Evolutionary conservation across 768 basidiomycete species (phyloP).

Genomic region (Flagelloscypha sp.): DNA sequence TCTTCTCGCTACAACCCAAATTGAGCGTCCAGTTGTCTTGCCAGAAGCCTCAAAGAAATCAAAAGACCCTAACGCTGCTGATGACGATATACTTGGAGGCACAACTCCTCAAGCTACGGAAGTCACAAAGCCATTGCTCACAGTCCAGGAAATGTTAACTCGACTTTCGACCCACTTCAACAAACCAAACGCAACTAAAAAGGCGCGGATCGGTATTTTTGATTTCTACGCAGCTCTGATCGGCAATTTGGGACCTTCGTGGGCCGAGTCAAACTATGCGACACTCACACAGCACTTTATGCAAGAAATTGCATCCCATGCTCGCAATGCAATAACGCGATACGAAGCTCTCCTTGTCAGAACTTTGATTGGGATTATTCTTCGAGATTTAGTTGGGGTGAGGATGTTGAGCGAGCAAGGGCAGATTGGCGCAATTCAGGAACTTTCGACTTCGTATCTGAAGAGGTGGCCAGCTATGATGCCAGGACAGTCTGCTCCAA

Average conservation of each 20-base stretch:
- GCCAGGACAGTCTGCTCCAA: constrained; percentile 72
- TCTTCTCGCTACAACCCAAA: constrained; percentile 77
- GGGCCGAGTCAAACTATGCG: constrained; percentile 78
- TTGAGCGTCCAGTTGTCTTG: constrained; percentile 41
- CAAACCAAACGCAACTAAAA: constrained; percentile 57
- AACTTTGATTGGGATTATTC: constrained; percentile 63
- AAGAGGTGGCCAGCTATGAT: constrained; percentile 92
- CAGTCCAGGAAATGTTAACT: constrained; percentile 72
- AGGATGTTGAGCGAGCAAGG: constrained; percentile 90
- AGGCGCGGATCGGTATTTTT: constrained; percentile 76
- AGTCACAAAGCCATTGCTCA: constrained; percentile 59
- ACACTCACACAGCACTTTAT: constrained; percentile 74
- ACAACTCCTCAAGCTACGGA: constrained; percentile 41
- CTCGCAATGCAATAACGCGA: constrained; percentile 44
- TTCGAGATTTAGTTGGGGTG: constrained; percentile 82
- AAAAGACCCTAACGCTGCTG: constrained; percentile 52
- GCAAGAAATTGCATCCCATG: constrained; percentile 61
- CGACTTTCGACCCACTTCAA: constrained; percentile 78
- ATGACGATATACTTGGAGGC: constrained; percentile 41
- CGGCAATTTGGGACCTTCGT: constrained; percentile 62
- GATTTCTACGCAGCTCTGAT: constrained; percentile 82
- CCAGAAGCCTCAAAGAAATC: constrained; percentile 46
- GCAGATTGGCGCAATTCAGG: constrained; percentile 86
- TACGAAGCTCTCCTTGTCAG: constrained; percentile 72
- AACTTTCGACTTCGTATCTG: constrained; percentile 72